Evolutionary conservation across 345 rosid species (phyloP).

Genomic region (Eutrema japonicum): DNA sequence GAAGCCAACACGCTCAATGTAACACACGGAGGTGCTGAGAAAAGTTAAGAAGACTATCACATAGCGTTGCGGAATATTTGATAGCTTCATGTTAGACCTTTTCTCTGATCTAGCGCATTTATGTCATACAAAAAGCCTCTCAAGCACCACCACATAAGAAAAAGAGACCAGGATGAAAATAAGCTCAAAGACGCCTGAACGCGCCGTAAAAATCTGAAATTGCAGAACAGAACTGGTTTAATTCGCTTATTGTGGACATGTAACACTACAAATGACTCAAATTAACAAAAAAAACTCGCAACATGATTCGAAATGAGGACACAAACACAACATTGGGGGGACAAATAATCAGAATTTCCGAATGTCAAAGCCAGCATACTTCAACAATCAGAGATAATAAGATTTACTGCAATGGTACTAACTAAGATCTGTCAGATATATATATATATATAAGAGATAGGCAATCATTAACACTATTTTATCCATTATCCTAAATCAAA

Average conservation of each 20-base stretch:
- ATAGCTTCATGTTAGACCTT: slow-evolving; percentile 53
- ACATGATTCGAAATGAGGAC: neutral
- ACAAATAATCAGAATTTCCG: neutral
- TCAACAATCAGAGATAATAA: neutral
- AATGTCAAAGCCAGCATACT: neutral
- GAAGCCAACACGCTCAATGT: slow-evolving; percentile 95
- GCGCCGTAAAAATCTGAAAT: slow-evolving; percentile 31
- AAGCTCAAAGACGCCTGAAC: slow-evolving; percentile 17
- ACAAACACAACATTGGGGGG: neutral
- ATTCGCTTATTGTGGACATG: neutral
- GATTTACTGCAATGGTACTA: neutral
- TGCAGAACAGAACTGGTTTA: neutral
- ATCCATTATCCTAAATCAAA: neutral
- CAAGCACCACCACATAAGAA: slow-evolving; percentile 43
- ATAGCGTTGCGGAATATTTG: slow-evolving; percentile 77
- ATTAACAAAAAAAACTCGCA: neutral
- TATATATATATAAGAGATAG: too few relatives aligned
- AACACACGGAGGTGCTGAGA: slow-evolving; percentile 84
- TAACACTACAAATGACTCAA: slow-evolving; percentile 1
- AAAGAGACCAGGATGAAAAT: slow-evolving; percentile 18
- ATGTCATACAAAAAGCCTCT: slow-evolving; percentile 31
- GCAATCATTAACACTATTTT: neutral
- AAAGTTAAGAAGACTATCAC: slow-evolving; percentile 84
- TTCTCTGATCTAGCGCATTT: slow-evolving; percentile 22
- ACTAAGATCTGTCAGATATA: neutral